phyloP scores from a whole-genome alignment of 352 stramenopile genomes.

The Globisporangium cederbergense region DNA sequence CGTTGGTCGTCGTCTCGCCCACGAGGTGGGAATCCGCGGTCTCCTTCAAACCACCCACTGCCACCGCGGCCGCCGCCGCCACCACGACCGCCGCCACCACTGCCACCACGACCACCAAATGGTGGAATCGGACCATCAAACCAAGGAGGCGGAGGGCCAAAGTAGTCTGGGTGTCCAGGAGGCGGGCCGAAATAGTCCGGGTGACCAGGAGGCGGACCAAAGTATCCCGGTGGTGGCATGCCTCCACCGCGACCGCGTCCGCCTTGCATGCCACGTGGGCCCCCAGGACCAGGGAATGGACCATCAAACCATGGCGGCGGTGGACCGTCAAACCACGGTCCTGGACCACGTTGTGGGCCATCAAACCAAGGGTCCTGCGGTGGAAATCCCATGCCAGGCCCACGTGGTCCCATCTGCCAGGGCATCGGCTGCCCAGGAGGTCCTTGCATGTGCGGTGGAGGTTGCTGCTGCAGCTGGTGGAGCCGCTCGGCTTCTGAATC shows the following conservation, averaged over 20 bases:
- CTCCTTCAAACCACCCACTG: slow-evolving; percentile 41
- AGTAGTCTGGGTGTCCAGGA: slow-evolving; percentile 74
- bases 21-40: slow-evolving; percentile 30
- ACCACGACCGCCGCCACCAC: slow-evolving; percentile 32
- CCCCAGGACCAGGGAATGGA: slow-evolving; percentile 50
- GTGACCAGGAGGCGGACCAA: slow-evolving; percentile 44
- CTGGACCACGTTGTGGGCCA: slow-evolving; percentile 51
- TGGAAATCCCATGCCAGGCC: slow-evolving; percentile 54
- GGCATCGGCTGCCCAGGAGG: slow-evolving; percentile 27
- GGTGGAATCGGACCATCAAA: slow-evolving; percentile 59
- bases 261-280: slow-evolving; percentile 34
- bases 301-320: slow-evolving; percentile 79
- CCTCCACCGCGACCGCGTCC: slow-evolving; percentile 42
- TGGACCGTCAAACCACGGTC: slow-evolving; percentile 72
- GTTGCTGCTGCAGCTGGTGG: slow-evolving; percentile 15
- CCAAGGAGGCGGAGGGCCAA: slow-evolving; percentile 62
- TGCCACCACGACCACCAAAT: slow-evolving; percentile 41
- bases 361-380: slow-evolving; percentile 70
- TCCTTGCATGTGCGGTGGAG: slow-evolving; percentile 20
- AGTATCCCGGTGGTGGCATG: slow-evolving; percentile 66
- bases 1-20: slow-evolving; percentile 39
- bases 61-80: slow-evolving; percentile 35
- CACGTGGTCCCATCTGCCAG: slow-evolving; percentile 36
- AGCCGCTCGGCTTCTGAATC: slow-evolving; percentile 20
- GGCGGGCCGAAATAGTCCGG: slow-evolving; percentile 75